Conservation (phyloP, 2,329 filamentous ascomycete species). For the Escovopsis sp. region DNA sequence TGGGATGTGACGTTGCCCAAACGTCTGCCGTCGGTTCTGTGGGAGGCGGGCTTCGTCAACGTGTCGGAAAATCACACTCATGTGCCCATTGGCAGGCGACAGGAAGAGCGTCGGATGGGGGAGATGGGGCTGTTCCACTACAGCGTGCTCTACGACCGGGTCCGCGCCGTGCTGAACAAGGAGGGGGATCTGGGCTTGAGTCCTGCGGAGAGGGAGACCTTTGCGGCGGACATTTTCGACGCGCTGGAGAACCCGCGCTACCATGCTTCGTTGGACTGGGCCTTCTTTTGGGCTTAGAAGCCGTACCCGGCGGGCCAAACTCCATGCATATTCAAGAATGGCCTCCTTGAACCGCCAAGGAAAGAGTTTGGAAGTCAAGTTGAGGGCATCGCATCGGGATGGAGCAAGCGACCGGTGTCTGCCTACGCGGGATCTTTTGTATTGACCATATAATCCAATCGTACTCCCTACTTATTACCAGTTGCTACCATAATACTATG, state of each 20-base stretch:
- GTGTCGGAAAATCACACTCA: slow-evolving; percentile 14
- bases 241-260: slow-evolving; percentile 18
- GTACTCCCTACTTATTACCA: no score
- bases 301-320: no score
- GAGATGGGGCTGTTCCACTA: slow-evolving; percentile 24
- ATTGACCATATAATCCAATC: no score
- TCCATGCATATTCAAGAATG: no score
- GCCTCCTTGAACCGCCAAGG: no score
- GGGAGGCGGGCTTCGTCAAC: slow-evolving; percentile 20
- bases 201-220: slow-evolving; percentile 17
- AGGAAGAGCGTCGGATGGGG: slow-evolving; percentile 16
- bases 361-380: no score
- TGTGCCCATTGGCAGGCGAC: slow-evolving; percentile 24
- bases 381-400: no score
- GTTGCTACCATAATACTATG: no score
- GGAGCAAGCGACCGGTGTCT: no score
- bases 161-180: slow-evolving; percentile 18
- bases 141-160: slow-evolving; percentile 19
- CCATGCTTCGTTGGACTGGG: slow-evolving; percentile 20
- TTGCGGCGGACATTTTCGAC: slow-evolving; percentile 17
- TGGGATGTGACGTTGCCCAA: slow-evolving; percentile 19
- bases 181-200: slow-evolving; percentile 18
- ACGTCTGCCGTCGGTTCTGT: slow-evolving; percentile 14
- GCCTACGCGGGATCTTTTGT: no score
- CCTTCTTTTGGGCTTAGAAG: slow-evolving; percentile 24